Conservation (phyloP, 1,284 basidiomycete species). For the Grifola frondosa region DNA sequence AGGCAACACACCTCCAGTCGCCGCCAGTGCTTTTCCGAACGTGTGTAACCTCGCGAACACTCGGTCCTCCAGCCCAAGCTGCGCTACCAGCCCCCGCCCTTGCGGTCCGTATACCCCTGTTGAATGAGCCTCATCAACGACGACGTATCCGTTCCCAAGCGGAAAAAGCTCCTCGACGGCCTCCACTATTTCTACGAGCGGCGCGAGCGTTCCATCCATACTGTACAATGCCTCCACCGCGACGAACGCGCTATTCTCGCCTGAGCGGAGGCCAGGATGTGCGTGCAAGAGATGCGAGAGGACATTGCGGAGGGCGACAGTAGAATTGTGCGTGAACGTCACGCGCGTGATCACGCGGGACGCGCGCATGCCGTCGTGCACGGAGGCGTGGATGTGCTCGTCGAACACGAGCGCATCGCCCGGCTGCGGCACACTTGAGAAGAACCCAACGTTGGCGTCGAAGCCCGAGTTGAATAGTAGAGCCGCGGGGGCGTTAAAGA, state of each 20-base stretch:
- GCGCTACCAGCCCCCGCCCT: conserved; percentile 68
- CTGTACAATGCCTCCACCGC: conserved; percentile 89
- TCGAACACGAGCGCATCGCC: conserved; percentile 85
- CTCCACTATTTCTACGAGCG: conserved; percentile 65
- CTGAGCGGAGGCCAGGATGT: conserved; percentile 34
- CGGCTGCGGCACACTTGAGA: conserved; percentile 78
- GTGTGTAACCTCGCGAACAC: conserved; percentile 68
- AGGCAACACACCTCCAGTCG: conserved; percentile 69
- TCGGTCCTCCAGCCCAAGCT: conserved; percentile 59
- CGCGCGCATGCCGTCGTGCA: conserved; percentile 85
- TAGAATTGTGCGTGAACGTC: conserved; percentile 77
- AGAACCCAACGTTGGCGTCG: conserved; percentile 92
- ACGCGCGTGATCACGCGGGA: conserved; percentile 53
- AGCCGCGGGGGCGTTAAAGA: conserved; percentile 68
- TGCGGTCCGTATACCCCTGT: conserved; percentile 81
- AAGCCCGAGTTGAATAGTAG: conserved; percentile 94
- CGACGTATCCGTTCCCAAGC: conserved; percentile 60
- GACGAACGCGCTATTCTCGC: conserved; percentile 62
- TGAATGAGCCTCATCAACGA: conserved; percentile 90
- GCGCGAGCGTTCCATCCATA: conserved; percentile 94
- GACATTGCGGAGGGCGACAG: conserved; percentile 45
- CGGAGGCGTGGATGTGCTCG: conserved; percentile 88
- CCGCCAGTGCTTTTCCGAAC: conserved; percentile 72
- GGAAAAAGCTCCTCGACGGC: conserved; percentile 61
- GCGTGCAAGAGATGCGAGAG: conserved; percentile 42